Evolutionary conservation across 257 asterid species (phyloP).

Genomic region (Ocimum tenuiflorum): DNA sequence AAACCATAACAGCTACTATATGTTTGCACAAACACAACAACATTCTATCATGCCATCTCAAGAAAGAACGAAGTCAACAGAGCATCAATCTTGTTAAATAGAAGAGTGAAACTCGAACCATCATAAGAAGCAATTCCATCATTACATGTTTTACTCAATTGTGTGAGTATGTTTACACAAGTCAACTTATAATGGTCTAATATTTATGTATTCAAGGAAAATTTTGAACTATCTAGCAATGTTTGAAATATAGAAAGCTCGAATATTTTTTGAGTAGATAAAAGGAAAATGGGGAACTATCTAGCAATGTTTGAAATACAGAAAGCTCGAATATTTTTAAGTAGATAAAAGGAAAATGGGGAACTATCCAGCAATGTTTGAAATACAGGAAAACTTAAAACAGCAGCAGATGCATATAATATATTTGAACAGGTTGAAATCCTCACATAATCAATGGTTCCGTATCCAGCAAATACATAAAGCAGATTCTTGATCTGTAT

Average conservation of each 20-base stretch:
- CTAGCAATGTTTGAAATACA: too few species aligned
- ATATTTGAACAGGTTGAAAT: not conserved
- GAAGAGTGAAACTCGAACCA: not conserved
- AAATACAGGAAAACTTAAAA: constrained; percentile 8
- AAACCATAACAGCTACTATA: not conserved
- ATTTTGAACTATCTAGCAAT: too few species aligned
- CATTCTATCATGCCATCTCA: constrained; percentile 5
- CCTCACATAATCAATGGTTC: constrained; percentile 79
- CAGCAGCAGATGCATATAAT: not conserved
- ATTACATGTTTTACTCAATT: not conserved
- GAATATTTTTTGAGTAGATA: not conserved
- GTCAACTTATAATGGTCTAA: too few species aligned
- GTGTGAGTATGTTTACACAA: too few species aligned
- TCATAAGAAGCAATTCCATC: not conserved
- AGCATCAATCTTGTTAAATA: not conserved
- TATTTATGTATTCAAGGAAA: too few species aligned
- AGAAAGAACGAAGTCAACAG: not conserved
- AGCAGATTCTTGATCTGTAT: constrained; percentile 76
- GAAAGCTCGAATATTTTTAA: not conserved
- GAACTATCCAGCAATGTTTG: not conserved
- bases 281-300: too few species aligned
- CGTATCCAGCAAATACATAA: constrained; percentile 92
- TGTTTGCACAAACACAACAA: not conserved
- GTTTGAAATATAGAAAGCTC: too few species aligned
- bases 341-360: not conserved